Evolutionary conservation across 2,329 filamentous ascomycete species (phyloP).

Genomic region (Neofusicoccum ribis): DNA sequence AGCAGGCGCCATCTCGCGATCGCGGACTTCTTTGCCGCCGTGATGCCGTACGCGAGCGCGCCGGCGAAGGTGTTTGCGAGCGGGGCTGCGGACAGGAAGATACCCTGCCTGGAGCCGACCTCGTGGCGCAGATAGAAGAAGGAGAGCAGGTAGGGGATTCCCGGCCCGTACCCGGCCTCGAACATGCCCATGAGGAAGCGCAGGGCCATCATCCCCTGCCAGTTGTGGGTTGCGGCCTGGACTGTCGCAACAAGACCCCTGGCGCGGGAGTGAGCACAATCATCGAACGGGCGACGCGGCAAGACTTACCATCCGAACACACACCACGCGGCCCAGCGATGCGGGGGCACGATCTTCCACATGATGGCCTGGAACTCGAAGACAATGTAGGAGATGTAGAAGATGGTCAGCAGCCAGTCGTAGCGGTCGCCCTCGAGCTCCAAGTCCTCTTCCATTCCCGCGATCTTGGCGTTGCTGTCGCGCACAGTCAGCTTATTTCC

Average conservation of each 20-base stretch:
- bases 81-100: constrained; percentile 58
- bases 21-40: constrained; percentile 31
- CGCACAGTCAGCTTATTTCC: background rate
- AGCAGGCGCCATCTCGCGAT: constrained; percentile 64
- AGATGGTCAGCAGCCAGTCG: constrained; percentile 40
- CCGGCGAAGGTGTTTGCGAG: constrained; percentile 80
- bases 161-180: constrained; percentile 47
- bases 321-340: constrained; percentile 36
- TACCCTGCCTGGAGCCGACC: constrained; percentile 56
- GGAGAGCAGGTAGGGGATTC: constrained; percentile 52
- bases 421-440: constrained; percentile 30
- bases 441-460: constrained; percentile 40
- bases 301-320: constrained; percentile 33
- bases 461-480: constrained; percentile 40
- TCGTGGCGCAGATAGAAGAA: constrained; percentile 62
- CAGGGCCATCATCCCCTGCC: constrained; percentile 36
- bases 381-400: constrained; percentile 41
- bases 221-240: constrained; percentile 33
- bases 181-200: constrained; percentile 39
- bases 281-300: too few relatives aligned
- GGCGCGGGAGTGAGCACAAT: too few relatives aligned
- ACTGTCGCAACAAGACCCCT: constrained; percentile 33
- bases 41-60: constrained; percentile 57
- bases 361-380: constrained; percentile 39
- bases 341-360: constrained; percentile 40